Conservation (phyloP, 23 red algal species). For the Gracilaria caudata region DNA sequence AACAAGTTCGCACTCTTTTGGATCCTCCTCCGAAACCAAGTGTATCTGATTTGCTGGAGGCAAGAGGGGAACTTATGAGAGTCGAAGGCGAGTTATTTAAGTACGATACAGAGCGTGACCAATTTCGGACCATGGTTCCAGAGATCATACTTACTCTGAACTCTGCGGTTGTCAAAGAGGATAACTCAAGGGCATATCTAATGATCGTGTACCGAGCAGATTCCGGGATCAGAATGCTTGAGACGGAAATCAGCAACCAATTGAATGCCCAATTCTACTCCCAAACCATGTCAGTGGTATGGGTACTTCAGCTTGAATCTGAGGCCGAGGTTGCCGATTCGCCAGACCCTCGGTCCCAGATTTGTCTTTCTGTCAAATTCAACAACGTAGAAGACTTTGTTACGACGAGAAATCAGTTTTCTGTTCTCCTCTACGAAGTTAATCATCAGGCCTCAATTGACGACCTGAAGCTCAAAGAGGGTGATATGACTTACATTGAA, state of each 20-base stretch:
- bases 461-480: slow-evolving; percentile 62
- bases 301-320: slow-evolving; percentile 44
- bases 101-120: slow-evolving; percentile 45
- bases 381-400: slow-evolving; percentile 60
- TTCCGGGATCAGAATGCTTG: slow-evolving; percentile 45
- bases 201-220: slow-evolving; percentile 46
- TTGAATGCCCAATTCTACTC: slow-evolving; percentile 72
- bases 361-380: slow-evolving; percentile 66
- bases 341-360: slow-evolving; percentile 20
- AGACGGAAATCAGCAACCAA: slow-evolving; percentile 55
- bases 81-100: slow-evolving; percentile 50
- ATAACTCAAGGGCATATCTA: slow-evolving; percentile 57
- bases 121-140: slow-evolving; percentile 37
- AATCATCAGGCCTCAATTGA: slow-evolving; percentile 56
- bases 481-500: slow-evolving; percentile 65
- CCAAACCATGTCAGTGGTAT: slow-evolving; percentile 58
- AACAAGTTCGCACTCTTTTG: slow-evolving; percentile 8
- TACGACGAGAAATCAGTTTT: slow-evolving; percentile 56
- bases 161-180: slow-evolving; percentile 65
- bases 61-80: slow-evolving; percentile 52
- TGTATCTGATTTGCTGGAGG: slow-evolving; percentile 43
- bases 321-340: slow-evolving; percentile 24
- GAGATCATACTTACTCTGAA: slow-evolving; percentile 63
- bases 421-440: slow-evolving; percentile 77
- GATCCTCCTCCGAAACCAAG: slow-evolving; percentile 3